Base-by-base conservation (phyloP, 1,284 basidiomycete species). In the Boletus calvinii region DNA sequence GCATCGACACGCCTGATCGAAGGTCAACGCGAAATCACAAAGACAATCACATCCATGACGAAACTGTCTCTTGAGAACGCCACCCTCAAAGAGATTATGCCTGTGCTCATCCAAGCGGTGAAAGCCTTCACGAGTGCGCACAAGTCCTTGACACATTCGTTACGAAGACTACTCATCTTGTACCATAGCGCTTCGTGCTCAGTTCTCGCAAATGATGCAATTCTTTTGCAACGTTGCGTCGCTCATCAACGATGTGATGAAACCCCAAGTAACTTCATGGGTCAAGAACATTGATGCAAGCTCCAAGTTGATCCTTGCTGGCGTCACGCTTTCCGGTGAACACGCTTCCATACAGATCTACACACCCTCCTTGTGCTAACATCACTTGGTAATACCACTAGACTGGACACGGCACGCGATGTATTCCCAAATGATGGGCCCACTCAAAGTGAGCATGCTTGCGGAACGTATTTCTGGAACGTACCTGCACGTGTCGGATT, bases 371-470 rank as follows among this genome's bases (percentile, higher is more conserved):
- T 36, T 18, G 12, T 17, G 30, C 46, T 36, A 18, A 42, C 6
- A 42, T 12, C 24, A n/a, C 7, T 26, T 26, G 2, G 12, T 9
- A 24, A n/a, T 2, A 36, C 13, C 3, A 18, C 26, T 18, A 59
- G 58, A 61, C 17, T 59, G 50, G 52, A 9, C 52, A 2, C 52
- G 46, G 4, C 49, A 59, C 26, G 56, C 56, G 13, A 59, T 59
- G 50, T 59, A 59, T n/a, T 32, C 48, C 3, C 56, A 61, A 31
- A 59, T 59, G 59, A 59, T 59, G 51, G 47, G 48, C 15, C 56
- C 59, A 4, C 58, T 61, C 32, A 59, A 61, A 58, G 58, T 61
- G 44, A 58, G 56, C 50, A 59, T 59, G 55, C 59, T 59, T 15
- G 44, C 56, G 0, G 50, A 59, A 31, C 48, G 55, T 6, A 59